Conservation (phyloP, 1,139 yeast species). For the Sugiyamaella castrensis region DNA sequence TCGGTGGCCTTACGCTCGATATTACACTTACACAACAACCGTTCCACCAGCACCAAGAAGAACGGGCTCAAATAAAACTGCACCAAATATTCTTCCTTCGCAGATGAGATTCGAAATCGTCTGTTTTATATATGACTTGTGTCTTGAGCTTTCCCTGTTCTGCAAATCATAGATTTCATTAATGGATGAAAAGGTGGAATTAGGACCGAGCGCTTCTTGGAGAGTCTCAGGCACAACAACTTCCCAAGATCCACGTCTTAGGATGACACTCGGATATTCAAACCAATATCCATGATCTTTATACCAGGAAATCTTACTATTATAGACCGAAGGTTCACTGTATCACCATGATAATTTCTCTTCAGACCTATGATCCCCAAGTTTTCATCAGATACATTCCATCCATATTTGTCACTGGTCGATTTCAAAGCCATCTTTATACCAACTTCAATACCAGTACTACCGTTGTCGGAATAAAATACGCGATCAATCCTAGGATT, state of each 20-base stretch:
- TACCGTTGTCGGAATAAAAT: conserved; percentile 33
- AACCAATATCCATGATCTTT: conserved; percentile 30
- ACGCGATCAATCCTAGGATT: conserved; percentile 27
- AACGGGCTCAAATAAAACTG: conserved; percentile 31
- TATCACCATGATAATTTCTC: conserved; percentile 34
- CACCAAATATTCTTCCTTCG: conserved; percentile 29
- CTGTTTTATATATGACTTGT: conserved; percentile 21
- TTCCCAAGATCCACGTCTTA: conserved; percentile 27
- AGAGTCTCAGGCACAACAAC: conserved; percentile 24
- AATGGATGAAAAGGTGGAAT: conserved; percentile 16
- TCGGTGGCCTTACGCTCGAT: no score
- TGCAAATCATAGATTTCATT: conserved; percentile 23
- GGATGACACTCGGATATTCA: conserved; percentile 29
- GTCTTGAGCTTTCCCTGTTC: conserved; percentile 17
- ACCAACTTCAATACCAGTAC: conserved; percentile 34
- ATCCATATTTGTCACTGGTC: conserved; percentile 25
- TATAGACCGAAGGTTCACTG: conserved; percentile 33
- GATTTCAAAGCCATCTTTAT: conserved; percentile 34
- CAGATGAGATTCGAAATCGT: conserved; percentile 17
- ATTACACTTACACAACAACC: conserved; percentile 28
- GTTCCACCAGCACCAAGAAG: conserved; percentile 35
- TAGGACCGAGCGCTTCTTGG: conserved; percentile 13
- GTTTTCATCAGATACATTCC: conserved; percentile 18
- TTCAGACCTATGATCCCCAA: conserved; percentile 30
- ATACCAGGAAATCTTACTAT: conserved; percentile 32